Evolutionary conservation across 106 monocot genomes (phyloP).

Genomic region (Dendrobium catenatum): DNA sequence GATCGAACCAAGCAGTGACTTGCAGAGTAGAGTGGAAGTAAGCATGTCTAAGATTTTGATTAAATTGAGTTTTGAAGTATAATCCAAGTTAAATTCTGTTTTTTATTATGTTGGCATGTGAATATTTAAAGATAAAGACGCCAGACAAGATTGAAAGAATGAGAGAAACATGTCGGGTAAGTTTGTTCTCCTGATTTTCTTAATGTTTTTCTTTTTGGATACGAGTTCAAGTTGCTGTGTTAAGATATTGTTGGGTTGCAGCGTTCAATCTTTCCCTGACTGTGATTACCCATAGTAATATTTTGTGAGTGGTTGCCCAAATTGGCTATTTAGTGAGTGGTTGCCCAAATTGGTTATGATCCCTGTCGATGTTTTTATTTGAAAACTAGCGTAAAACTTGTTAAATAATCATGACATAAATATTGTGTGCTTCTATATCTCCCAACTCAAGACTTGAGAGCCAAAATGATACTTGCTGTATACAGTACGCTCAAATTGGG

Average conservation of each 20-base stretch:
- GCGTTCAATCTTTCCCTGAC: background rate
- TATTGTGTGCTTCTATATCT: too few relatives aligned
- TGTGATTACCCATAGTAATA: background rate
- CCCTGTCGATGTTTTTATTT: too few relatives aligned
- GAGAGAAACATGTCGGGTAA: conserved; percentile 99
- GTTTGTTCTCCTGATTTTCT: conserved; percentile 13
- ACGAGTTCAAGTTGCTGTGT: background rate
- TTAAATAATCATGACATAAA: too few relatives aligned
- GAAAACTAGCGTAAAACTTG: too few relatives aligned
- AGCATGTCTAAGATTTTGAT: background rate
- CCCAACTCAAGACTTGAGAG: too few relatives aligned
- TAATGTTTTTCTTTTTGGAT: background rate
- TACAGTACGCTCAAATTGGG: too few relatives aligned
- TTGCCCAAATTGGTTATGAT: too few relatives aligned
- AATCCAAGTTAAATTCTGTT: background rate
- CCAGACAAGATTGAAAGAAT: conserved; percentile 87
- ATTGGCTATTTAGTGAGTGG: background rate
- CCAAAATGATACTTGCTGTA: too few relatives aligned
- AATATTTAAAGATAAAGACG: conserved; percentile 68
- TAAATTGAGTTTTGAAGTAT: background rate
- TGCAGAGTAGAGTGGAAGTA: conserved; percentile 91
- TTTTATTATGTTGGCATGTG: background rate
- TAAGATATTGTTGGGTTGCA: background rate
- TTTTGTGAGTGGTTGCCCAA: background rate
- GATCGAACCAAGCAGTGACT: conserved; percentile 86